Percentiles rank a stretch among this genome's conserved stretches.
These are phyloP conservation scores for Oenanthe javanica DNA, from an alignment of 140 eudicot species.

Conservation along the genomic window DNA sequence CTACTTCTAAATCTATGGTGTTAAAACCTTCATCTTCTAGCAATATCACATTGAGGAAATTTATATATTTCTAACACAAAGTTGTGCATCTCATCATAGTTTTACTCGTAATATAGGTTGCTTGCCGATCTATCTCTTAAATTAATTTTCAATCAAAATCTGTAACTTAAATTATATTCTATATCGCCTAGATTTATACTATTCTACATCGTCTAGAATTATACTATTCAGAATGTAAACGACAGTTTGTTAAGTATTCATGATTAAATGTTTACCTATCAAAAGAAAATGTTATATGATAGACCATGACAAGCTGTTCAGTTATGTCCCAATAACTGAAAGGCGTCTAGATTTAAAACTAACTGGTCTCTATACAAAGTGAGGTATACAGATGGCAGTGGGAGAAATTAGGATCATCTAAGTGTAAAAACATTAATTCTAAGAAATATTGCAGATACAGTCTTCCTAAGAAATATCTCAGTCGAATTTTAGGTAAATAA, in stretches of 20 bases:
- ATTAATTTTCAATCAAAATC: background rate
- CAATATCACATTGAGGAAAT: background rate
- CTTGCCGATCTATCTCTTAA: background rate
- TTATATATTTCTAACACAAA: background rate
- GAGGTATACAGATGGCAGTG: background rate
- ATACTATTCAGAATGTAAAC: background rate
- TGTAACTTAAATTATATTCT: background rate
- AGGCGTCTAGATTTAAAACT: background rate
- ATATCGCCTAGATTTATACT: background rate
- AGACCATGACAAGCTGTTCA: background rate
- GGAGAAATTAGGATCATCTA: background rate
- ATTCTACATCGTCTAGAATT: background rate
- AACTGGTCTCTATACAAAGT: background rate
- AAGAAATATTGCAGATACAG: background rate
- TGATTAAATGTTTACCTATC: background rate
- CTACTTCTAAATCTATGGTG: background rate
- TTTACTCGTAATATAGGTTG: background rate
- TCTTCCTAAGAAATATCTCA: background rate
- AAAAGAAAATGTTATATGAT: background rate
- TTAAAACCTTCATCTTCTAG: background rate
- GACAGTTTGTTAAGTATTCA: background rate
- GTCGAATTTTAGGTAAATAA: background rate
- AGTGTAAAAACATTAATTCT: background rate
- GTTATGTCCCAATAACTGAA: background rate
- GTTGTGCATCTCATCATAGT: background rate